Evolutionary conservation across 345 rosid genomes (phyloP).

Genomic region (Rhizophora apiculata): DNA sequence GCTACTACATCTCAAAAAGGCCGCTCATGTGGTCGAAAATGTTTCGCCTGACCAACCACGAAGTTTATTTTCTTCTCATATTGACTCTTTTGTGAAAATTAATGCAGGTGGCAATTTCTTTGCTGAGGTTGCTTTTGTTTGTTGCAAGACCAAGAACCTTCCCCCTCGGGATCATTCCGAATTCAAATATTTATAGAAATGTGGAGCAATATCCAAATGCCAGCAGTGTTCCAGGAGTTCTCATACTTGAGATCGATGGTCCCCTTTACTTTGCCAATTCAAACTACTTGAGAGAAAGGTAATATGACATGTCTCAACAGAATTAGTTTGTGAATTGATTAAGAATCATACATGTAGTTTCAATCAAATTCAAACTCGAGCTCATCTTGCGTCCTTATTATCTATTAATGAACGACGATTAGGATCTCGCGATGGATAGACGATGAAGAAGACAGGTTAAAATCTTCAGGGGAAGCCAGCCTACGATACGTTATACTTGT

Average conservation of each 20-base stretch:
- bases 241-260: slow-evolving; percentile 73
- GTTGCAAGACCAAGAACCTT: slow-evolving; percentile 74
- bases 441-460: slow-evolving; percentile 70
- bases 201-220: slow-evolving; percentile 68
- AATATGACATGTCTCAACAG: neutral
- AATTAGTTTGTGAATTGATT: neutral
- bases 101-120: slow-evolving; percentile 59
- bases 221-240: slow-evolving; percentile 47
- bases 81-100: neutral
- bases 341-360: neutral
- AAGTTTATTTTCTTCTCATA: too few species aligned
- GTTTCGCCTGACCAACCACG: too few species aligned
- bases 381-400: neutral
- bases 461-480: slow-evolving; percentile 41
- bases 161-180: slow-evolving; percentile 61
- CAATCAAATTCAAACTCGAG: neutral
- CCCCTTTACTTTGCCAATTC: slow-evolving; percentile 88
- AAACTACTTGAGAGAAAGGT: slow-evolving; percentile 85
- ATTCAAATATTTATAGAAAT: slow-evolving; percentile 56
- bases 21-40: too few species aligned
- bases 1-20: neutral
- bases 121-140: slow-evolving; percentile 65
- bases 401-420: neutral
- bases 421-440: slow-evolving; percentile 85
- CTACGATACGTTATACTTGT: slow-evolving; percentile 69